Evolutionary conservation across 2,329 filamentous ascomycete species (phyloP), one percentile per base, ranked within the genome.

Genomic region (Leptodontidium sp.): DNA sequence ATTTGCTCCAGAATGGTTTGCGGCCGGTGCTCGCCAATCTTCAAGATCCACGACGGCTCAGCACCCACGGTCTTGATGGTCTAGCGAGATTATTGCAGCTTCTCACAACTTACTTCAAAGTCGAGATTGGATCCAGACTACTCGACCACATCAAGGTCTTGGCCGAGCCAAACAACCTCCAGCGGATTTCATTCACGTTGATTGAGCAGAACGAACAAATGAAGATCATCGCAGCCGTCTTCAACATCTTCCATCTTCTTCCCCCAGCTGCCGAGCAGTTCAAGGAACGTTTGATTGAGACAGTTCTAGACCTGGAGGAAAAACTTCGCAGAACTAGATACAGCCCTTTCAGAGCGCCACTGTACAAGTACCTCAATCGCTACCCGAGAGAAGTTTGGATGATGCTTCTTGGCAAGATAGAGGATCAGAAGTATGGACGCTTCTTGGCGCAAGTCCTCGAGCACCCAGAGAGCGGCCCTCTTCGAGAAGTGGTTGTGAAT

Each of bases 51-150:
- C 93, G 97, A 79, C 91, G 95, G 67, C 84, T 99, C 24, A 97
- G 90, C 24, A 92, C 95, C 0, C 92, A 94, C 75, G 94, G 94
- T 2, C 84, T 99, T 4, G 94, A 98, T 78, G 97, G 97, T 32
- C 84, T 99, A 40, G 94, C 94, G 21, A 90, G 95, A 49, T 85
- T 99, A 1, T 82, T 99, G 69, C 95, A 96, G 72, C 85, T 99
- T 1, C 84, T 99, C 21, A 99, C 95, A 0, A 98, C 96, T 69
- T 99, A 99, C 79, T 99, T 99, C 82, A 99, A 99, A 81, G 94
- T 98, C 0, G 96, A 99, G 78, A 99, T 99, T 65, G 97, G 96
- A 7, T 88, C 93, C 26, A 89, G 96, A 29, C 82, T 99, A n/a
- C 85, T 99, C 11, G 95, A 98, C 72, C 96, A 99, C 76, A 91